A percentile compares a stretch with the other conserved stretches of the same genome.
Evolutionary conservation across 1,284 basidiomycete genomes (phyloP).

Genomic region (Schizophyllum amplum): DNA sequence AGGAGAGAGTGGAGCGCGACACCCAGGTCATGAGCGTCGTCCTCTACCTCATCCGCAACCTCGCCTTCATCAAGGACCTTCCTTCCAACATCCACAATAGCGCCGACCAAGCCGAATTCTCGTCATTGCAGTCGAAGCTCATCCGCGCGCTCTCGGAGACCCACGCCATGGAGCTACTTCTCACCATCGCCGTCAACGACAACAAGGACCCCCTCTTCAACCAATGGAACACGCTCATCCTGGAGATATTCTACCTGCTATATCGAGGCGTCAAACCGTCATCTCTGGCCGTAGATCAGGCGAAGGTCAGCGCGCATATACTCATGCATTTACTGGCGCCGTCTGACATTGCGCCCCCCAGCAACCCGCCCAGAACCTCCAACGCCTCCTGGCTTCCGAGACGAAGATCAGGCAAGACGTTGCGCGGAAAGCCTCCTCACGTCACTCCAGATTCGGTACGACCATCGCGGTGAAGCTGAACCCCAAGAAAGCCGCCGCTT

Average conservation of each 20-base stretch:
- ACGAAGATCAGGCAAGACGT: conserved; percentile 50
- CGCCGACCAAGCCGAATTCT: conserved; percentile 68
- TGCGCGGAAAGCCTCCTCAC: conserved; percentile 58
- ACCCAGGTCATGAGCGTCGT: conserved; percentile 81
- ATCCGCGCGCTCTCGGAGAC: conserved; percentile 67
- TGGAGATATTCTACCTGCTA: conserved; percentile 86
- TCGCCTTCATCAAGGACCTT: conserved; percentile 83
- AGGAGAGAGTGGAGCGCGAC: conserved; percentile 72
- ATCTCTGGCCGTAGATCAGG: conserved; percentile 58
- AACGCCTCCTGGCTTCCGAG: conserved; percentile 68
- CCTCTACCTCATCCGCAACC: conserved; percentile 85
- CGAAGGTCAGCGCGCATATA: conserved; percentile 42
- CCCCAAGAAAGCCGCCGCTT: conserved; percentile 31
- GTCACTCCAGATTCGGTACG: conserved; percentile 92
- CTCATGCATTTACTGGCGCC: conserved; percentile 6
- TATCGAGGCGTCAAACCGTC: conserved; percentile 70
- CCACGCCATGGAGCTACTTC: conserved; percentile 68
- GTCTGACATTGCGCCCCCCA: conserved; percentile 20
- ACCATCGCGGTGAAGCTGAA: conserved; percentile 76
- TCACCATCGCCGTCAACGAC: conserved; percentile 76
- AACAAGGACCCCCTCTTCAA: conserved; percentile 68
- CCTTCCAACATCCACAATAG: conserved; percentile 61
- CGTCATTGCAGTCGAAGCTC: conserved; percentile 70
- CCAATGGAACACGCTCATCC: conserved; percentile 77
- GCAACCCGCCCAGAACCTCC: conserved; percentile 63